Conservation (phyloP, 306 rosid species). For the Mimosa pudica region DNA sequence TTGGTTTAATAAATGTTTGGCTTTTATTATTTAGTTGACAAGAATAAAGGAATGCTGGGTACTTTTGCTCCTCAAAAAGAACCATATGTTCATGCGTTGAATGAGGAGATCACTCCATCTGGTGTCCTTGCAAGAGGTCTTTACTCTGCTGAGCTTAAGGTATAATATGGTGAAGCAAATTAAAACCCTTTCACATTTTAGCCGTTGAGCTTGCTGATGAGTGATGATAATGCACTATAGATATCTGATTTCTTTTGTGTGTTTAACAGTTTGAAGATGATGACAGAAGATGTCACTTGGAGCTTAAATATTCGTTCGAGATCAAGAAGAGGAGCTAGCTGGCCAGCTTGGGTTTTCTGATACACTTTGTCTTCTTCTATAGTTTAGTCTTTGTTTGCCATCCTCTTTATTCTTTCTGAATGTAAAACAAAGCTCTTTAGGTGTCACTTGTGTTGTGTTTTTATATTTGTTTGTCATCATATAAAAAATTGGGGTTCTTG, state of each 20-base stretch:
- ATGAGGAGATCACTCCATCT: conserved; percentile 90
- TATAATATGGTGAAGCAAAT: conserved; percentile 21
- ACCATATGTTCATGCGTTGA: conserved; percentile 66
- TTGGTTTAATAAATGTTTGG: conserved; percentile 19
- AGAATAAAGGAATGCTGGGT: conserved; percentile 89
- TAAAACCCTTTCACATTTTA: neutral
- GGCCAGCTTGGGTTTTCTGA: neutral
- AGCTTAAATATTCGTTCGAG: conserved; percentile 52
- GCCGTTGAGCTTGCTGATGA: neutral
- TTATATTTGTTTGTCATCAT: neutral
- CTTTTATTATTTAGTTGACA: conserved; percentile 66
- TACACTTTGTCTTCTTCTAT: neutral
- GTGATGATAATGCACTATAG: neutral
- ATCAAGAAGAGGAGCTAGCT: conserved; percentile 43
- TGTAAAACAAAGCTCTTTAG: neutral
- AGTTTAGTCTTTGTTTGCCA: neutral
- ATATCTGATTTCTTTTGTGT: conserved; percentile 14
- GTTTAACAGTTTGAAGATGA: conserved; percentile 54
- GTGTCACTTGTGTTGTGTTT: neutral
- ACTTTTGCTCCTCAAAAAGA: conserved; percentile 89
- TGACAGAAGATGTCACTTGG: conserved; percentile 51
- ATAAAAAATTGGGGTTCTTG: neutral
- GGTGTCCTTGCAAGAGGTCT: conserved; percentile 89
- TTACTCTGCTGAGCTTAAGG: conserved; percentile 87
- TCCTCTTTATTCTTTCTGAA: neutral